phyloP scores from a whole-genome alignment of 306 rosid species.

The Castanopsis chinensis region DNA sequence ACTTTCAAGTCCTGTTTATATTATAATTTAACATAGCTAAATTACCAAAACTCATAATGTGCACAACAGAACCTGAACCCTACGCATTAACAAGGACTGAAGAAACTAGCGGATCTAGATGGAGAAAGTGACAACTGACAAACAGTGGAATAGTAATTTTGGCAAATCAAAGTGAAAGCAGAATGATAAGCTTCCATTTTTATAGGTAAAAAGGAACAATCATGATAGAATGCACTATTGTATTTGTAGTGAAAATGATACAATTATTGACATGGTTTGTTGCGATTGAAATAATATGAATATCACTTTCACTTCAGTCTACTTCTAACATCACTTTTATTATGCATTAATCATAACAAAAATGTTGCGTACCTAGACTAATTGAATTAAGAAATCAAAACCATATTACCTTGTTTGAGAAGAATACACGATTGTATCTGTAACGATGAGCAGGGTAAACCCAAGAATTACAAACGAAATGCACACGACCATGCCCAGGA shows the following conservation, averaged over 20 bases:
- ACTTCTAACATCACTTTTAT: too few species aligned
- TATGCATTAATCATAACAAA: too few species aligned
- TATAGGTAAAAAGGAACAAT: neutral
- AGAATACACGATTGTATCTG: constrained; percentile 62
- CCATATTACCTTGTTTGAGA: constrained; percentile 64
- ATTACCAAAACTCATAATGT: neutral
- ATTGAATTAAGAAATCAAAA: neutral
- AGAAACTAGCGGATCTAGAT: too few species aligned
- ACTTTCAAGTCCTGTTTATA: too few species aligned
- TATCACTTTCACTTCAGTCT: too few species aligned
- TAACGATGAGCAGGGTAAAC: constrained; percentile 80
- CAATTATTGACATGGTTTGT: neutral
- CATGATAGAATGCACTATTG: neutral
- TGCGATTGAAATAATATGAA: too few species aligned
- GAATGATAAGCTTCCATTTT: neutral
- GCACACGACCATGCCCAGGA: constrained; percentile 52
- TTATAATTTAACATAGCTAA: neutral
- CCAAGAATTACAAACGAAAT: constrained; percentile 91
- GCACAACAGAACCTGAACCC: neutral
- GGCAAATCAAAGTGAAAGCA: too few species aligned
- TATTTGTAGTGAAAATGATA: too few species aligned
- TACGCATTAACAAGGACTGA: neutral
- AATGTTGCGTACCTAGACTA: too few species aligned
- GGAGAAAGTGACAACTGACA: too few species aligned
- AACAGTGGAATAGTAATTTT: too few species aligned